Percentiles rank a stretch among this genome's conserved stretches.
These are phyloP conservation scores for Globisporangium polare DNA, from an alignment of 352 stramenopile species.

Conservation along the genomic window DNA sequence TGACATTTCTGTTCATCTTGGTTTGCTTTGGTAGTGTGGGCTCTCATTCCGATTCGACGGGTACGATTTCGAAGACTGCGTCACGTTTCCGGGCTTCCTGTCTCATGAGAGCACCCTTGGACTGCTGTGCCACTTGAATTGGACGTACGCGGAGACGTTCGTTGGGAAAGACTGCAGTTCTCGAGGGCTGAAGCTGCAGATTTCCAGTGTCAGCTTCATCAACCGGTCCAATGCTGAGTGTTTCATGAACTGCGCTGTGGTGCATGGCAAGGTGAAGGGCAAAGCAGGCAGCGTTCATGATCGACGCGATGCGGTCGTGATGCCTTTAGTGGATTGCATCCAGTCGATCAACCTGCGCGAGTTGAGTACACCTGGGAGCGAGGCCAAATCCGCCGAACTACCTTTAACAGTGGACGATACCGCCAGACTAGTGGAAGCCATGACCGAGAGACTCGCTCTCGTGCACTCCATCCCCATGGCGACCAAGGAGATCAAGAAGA, in stretches of 20 bases:
- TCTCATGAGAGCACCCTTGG: conserved; percentile 41
- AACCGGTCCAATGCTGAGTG: conserved; percentile 37
- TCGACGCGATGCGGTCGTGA: not conserved
- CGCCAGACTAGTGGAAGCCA: conserved; percentile 28
- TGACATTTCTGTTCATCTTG: not conserved
- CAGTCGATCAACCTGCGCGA: conserved; percentile 60
- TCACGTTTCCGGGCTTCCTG: conserved; percentile 50
- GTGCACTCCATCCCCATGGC: conserved; percentile 40
- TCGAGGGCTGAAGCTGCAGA: conserved; percentile 27
- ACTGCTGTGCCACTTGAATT: conserved; percentile 58
- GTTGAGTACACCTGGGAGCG: conserved; percentile 21
- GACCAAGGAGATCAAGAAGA: conserved; percentile 49
- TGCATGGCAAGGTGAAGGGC: not conserved
- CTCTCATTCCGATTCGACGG: conserved; percentile 61
- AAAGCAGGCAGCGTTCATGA: not conserved
- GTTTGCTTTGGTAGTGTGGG: conserved; percentile 33
- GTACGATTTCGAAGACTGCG: conserved; percentile 46
- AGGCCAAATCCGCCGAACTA: conserved; percentile 13
- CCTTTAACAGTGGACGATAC: conserved; percentile 45
- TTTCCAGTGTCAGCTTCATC: conserved; percentile 34
- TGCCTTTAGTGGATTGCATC: conserved; percentile 39
- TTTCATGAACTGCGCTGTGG: conserved; percentile 22
- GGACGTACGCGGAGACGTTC: conserved; percentile 42
- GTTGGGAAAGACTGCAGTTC: conserved; percentile 35
- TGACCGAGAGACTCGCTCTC: conserved; percentile 31